These are phyloP conservation scores for Cystobasidium sp. DNA, from an alignment of 1,284 basidiomycete genomes.

Conservation along the genomic window DNA sequence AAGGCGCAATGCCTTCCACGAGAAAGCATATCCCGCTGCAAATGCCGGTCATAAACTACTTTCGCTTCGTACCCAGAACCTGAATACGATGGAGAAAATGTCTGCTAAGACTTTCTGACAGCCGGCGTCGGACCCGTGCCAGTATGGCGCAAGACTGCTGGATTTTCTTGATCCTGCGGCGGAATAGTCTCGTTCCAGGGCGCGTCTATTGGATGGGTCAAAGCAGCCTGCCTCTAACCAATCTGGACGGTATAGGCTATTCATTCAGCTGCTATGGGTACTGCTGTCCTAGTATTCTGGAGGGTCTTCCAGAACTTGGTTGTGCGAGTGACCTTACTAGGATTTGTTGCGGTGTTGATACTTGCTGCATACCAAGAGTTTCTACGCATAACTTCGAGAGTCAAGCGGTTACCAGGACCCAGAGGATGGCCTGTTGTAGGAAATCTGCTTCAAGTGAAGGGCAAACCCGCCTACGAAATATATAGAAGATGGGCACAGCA, in stretches of 20 bases:
- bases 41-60: conserved; percentile 13
- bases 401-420: conserved; percentile 3
- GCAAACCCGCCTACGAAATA: conserved; percentile 6
- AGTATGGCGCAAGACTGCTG: conserved; percentile 6
- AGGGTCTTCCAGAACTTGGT: neutral
- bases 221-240: too few species aligned
- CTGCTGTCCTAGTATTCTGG: too few species aligned
- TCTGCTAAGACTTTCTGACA: neutral
- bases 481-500: conserved; percentile 3
- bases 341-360: neutral
- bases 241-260: too few species aligned
- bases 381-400: neutral
- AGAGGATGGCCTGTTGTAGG: neutral
- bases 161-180: neutral
- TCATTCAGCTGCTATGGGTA: too few species aligned
- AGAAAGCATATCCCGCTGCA: neutral
- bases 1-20: neutral
- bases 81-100: neutral
- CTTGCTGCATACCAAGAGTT: conserved; percentile 4
- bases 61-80: neutral
- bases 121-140: neutral
- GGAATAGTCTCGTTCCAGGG: neutral
- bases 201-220: too few species aligned
- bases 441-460: conserved; percentile 11
- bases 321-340: neutral